These are phyloP conservation scores for Nigrospora oryzae DNA, from an alignment of 2,329 filamentous ascomycete genomes.

Conservation along the genomic window DNA sequence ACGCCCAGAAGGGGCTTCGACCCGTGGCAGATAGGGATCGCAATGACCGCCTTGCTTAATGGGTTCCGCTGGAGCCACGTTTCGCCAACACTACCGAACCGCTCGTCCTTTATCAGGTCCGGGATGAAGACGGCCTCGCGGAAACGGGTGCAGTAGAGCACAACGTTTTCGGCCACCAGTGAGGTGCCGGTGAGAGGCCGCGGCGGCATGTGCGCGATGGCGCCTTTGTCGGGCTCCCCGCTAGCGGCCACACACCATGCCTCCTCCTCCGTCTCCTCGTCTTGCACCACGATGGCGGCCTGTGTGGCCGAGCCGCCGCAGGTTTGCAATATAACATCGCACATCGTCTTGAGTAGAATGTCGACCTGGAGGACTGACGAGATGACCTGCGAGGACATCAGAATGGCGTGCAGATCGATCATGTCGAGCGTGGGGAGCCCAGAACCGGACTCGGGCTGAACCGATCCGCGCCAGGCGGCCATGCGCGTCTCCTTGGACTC, in stretches of 20 bases:
- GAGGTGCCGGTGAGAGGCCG: slow-evolving; percentile 57
- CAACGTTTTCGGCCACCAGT: slow-evolving; percentile 66
- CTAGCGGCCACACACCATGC: slow-evolving; percentile 68
- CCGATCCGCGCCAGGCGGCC: slow-evolving; percentile 55
- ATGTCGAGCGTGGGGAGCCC: slow-evolving; percentile 71
- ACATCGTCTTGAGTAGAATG: slow-evolving; percentile 70
- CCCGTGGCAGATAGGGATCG: slow-evolving; percentile 71
- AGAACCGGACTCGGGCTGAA: slow-evolving; percentile 48
- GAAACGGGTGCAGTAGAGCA: slow-evolving; percentile 70
- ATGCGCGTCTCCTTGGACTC: slow-evolving; percentile 50
- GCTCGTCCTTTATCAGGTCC: slow-evolving; percentile 66
- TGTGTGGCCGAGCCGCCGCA: slow-evolving; percentile 63
- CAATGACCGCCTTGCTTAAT: slow-evolving; percentile 65
- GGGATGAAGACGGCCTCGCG: slow-evolving; percentile 66
- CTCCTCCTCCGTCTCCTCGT: slow-evolving; percentile 47
- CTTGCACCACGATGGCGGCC: slow-evolving; percentile 67
- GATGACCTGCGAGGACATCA: slow-evolving; percentile 71
- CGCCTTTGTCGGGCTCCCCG: slow-evolving; percentile 61
- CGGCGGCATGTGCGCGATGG: slow-evolving; percentile 57
- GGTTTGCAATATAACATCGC: slow-evolving; percentile 70
- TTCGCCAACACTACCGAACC: slow-evolving; percentile 67
- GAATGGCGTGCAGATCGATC: slow-evolving; percentile 71
- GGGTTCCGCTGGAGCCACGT: slow-evolving; percentile 62
- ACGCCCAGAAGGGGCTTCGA: slow-evolving; percentile 63
- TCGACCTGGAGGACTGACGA: slow-evolving; percentile 72